Conservation (phyloP, 2,329 filamentous ascomycete species). For the Grosmannia clavigera region DNA sequence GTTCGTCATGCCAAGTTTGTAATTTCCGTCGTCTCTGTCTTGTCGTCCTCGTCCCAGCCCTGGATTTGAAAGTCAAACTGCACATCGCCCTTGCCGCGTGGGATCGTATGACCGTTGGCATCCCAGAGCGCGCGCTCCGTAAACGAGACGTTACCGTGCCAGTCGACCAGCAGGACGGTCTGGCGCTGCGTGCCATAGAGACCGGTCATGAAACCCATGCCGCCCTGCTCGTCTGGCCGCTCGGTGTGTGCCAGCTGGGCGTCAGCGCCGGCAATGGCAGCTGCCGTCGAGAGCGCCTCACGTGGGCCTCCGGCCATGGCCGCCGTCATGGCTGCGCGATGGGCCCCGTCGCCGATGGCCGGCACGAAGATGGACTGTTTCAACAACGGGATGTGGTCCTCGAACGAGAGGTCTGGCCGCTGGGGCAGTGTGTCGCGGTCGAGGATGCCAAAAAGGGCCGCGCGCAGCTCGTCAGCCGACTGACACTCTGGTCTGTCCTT, state of each 20-base stretch:
- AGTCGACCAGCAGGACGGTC: conserved; percentile 49
- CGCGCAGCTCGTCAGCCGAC: conserved; percentile 29
- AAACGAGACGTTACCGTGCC: conserved; percentile 48
- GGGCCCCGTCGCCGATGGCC: conserved; percentile 33
- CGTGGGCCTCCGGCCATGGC: conserved; percentile 18
- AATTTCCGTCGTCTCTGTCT: background rate
- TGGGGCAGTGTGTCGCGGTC: conserved; percentile 43
- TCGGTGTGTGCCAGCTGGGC: conserved; percentile 23
- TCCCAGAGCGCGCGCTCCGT: conserved; percentile 50
- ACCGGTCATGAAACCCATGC: conserved; percentile 39
- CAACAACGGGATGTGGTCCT: conserved; percentile 40
- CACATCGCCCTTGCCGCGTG: conserved; percentile 41
- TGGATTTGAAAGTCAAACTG: conserved; percentile 44
- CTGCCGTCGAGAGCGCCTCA: conserved; percentile 20
- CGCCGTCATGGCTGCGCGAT: conserved; percentile 16
- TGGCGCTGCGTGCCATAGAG: conserved; percentile 55
- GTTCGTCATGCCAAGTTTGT: too few species aligned
- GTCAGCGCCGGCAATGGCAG: conserved; percentile 23
- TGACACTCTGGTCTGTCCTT: background rate
- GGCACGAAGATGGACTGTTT: conserved; percentile 52
- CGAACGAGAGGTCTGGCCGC: conserved; percentile 29
- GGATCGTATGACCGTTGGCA: conserved; percentile 39
- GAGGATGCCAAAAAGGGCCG: conserved; percentile 40
- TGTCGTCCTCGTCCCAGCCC: conserved; percentile 28
- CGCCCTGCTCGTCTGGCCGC: conserved; percentile 20